A percentile compares a stretch with the other conserved stretches of the same genome.
phyloP scores from a whole-genome alignment of 2,329 filamentous ascomycete species.

The Plectosphaerella sp. region DNA sequence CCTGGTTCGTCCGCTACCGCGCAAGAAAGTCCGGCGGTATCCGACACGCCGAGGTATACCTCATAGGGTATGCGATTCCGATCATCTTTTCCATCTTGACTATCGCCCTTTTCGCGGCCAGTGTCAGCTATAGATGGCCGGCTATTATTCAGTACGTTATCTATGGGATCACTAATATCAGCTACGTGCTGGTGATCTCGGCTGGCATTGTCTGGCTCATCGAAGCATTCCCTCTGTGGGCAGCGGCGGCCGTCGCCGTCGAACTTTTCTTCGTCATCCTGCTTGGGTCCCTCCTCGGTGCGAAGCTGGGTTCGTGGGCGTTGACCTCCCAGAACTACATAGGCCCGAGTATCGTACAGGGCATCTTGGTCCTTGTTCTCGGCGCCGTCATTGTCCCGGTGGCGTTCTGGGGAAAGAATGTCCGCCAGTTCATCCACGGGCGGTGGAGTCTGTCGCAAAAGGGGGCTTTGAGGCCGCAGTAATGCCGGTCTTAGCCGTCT shows the following conservation, averaged over 20 bases:
- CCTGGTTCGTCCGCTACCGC: constrained; percentile 14
- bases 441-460: constrained; percentile 15
- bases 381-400: constrained; percentile 16
- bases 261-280: constrained; percentile 13
- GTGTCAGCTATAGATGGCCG: constrained; percentile 7
- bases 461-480: constrained; percentile 19
- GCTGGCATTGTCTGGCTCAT: constrained; percentile 19
- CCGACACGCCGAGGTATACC: constrained; percentile 20
- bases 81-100: constrained; percentile 12
- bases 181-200: constrained; percentile 13
- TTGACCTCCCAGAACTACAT: neutral
- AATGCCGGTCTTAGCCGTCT: neutral
- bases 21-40: constrained; percentile 16
- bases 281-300: constrained; percentile 8
- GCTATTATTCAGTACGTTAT: constrained; percentile 15
- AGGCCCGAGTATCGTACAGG: constrained; percentile 10
- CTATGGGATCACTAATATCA: constrained; percentile 8
- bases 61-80: constrained; percentile 16
- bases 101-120: constrained; percentile 13
- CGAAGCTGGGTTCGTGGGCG: constrained; percentile 12
- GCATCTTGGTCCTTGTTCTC: constrained; percentile 12
- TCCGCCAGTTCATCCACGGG: constrained; percentile 18
- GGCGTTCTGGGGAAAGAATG: constrained; percentile 19
- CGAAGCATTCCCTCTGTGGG: constrained; percentile 19
- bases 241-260: constrained; percentile 14